Conservation (phyloP, 2,329 filamentous ascomycete species). For the Stemphylium beticola region DNA sequence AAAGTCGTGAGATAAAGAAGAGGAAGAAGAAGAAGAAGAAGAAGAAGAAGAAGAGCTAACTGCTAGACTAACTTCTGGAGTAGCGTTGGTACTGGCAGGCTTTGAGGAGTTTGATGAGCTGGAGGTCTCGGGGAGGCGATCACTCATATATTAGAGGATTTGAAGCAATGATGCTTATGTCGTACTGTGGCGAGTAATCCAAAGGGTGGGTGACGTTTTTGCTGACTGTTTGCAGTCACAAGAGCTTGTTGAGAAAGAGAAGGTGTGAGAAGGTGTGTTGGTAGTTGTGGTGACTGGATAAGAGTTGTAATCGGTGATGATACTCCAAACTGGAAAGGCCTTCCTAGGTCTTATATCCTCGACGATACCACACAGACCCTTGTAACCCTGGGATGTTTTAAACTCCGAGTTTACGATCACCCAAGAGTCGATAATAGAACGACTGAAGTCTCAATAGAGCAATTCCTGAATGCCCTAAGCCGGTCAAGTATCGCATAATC, state of each 20-base stretch:
- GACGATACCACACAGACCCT: constrained; percentile 15
- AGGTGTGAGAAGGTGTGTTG: constrained; percentile 4
- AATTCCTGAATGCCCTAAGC: constrained; percentile 31
- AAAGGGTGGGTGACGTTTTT: constrained; percentile 7
- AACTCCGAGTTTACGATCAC: constrained; percentile 22
- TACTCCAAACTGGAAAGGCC: constrained; percentile 9
- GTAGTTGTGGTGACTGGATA: constrained; percentile 8
- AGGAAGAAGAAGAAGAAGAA: constrained; percentile 6
- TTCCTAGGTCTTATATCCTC: constrained; percentile 33
- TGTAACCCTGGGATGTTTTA: constrained; percentile 6
- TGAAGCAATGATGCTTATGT: constrained; percentile 5
- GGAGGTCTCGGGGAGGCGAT: constrained; percentile 21
- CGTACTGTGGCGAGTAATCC: background rate
- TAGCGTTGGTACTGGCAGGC: constrained; percentile 10
- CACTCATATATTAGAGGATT: constrained; percentile 30
- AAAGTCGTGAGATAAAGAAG: constrained; percentile 7
- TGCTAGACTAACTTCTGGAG: constrained; percentile 15
- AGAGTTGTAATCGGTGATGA: constrained; percentile 17
- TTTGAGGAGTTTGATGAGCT: constrained; percentile 35
- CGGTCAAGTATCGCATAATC: constrained; percentile 34
- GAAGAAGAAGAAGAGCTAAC: constrained; percentile 7
- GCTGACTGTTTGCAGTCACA: constrained; percentile 1
- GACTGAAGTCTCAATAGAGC: constrained; percentile 26
- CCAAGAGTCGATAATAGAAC: constrained; percentile 30
- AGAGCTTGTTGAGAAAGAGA: background rate